Evolutionary conservation across 257 asterid genomes (phyloP).

Genomic region (Ehretia macrophylla): DNA sequence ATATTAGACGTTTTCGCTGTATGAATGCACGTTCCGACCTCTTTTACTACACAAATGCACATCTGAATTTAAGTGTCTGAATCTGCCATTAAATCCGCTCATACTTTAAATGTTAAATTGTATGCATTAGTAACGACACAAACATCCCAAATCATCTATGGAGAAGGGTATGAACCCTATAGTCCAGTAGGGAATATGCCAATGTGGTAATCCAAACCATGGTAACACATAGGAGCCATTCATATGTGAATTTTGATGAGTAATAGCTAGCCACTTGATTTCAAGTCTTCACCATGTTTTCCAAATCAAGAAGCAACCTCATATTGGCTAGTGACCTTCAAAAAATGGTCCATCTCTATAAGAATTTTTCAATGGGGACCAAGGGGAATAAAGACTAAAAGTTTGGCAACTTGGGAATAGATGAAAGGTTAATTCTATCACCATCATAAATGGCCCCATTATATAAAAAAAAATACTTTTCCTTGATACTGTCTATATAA

Average conservation of each 20-base stretch:
- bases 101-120: no score
- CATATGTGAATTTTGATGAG: background rate
- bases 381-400: background rate
- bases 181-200: background rate
- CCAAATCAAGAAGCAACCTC: background rate
- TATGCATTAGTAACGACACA: no score
- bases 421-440: background rate
- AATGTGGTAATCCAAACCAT: background rate
- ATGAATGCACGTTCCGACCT: no score
- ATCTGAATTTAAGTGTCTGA: no score
- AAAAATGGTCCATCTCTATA: background rate
- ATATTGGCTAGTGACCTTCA: background rate
- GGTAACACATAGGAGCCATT: background rate
- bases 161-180: no score
- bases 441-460: background rate
- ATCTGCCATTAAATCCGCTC: no score
- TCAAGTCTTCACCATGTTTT: background rate
- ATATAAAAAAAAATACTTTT: no score
- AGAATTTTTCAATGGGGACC: background rate
- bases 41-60: no score
- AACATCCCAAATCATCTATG: no score
- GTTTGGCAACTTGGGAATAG: background rate
- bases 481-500: background rate
- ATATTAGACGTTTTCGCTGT: no score
- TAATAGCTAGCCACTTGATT: background rate